These are phyloP conservation scores for Boletus coccyginus DNA, from an alignment of 768 basidiomycete genomes.

Conservation along the genomic window DNA sequence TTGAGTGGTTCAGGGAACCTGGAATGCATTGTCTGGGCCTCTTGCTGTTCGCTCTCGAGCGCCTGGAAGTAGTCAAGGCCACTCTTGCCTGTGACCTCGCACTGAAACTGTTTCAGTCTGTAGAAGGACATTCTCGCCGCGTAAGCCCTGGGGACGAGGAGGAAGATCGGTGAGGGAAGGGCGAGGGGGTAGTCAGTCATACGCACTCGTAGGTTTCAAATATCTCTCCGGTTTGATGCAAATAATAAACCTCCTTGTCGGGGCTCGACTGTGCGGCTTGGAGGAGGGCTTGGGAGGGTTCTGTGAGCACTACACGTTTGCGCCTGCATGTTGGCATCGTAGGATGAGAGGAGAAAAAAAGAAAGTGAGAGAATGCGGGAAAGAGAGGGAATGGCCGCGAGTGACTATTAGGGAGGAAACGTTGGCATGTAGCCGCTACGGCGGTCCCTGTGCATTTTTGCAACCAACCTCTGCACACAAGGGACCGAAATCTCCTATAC, in stretches of 20 bases:
- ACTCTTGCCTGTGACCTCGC: slow-evolving; percentile 95
- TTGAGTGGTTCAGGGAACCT: slow-evolving; percentile 94
- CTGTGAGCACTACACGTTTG: slow-evolving; percentile 86
- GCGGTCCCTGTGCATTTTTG: slow-evolving; percentile 31
- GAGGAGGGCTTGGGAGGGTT: slow-evolving; percentile 70
- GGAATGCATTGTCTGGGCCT: slow-evolving; percentile 85
- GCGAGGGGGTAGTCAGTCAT: slow-evolving; percentile 21
- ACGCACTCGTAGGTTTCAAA: slow-evolving; percentile 94
- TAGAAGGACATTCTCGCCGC: slow-evolving; percentile 94
- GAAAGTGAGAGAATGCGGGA: slow-evolving; percentile 51
- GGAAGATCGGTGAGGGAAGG: slow-evolving; percentile 21
- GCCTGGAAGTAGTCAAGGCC: slow-evolving; percentile 94
- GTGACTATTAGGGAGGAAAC: slow-evolving; percentile 58
- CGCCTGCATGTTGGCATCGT: slow-evolving; percentile 85
- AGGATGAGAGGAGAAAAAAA: slow-evolving; percentile 42
- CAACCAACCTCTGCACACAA: slow-evolving; percentile 27
- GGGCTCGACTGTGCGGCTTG: slow-evolving; percentile 62
- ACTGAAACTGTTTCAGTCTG: slow-evolving; percentile 90
- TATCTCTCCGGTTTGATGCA: slow-evolving; percentile 94
- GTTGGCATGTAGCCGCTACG: slow-evolving; percentile 40
- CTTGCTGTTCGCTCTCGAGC: slow-evolving; percentile 84
- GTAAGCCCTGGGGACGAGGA: slow-evolving; percentile 54
- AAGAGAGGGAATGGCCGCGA: slow-evolving; percentile 54
- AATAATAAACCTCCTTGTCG: slow-evolving; percentile 81
- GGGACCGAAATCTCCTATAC: slow-evolving; percentile 20